These are phyloP conservation scores for Amylostereum chailletii DNA, from an alignment of 1,284 basidiomycete genomes.

Conservation along the genomic window DNA sequence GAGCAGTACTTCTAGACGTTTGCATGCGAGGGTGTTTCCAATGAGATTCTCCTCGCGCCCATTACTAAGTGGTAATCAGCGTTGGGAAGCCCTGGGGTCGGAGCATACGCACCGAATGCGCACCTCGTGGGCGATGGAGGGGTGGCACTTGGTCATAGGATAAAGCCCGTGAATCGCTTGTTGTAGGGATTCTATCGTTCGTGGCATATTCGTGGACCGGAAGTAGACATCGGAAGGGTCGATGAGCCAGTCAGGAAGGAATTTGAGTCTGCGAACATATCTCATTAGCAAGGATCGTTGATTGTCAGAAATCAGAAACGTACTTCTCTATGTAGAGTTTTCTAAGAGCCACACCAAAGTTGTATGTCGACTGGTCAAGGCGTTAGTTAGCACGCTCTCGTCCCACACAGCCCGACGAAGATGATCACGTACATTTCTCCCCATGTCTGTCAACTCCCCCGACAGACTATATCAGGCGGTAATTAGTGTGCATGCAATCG, in stretches of 20 bases:
- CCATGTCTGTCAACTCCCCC: conserved; percentile 75
- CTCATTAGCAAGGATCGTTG: background rate
- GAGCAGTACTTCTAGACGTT: conserved; percentile 53
- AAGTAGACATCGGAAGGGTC: conserved; percentile 52
- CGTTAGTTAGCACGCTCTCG: background rate
- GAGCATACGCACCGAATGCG: conserved; percentile 40
- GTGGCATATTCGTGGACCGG: conserved; percentile 65
- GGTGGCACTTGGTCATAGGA: conserved; percentile 40
- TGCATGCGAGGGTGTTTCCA: conserved; percentile 61
- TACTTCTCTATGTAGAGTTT: conserved; percentile 66
- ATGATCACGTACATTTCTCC: conserved; percentile 42
- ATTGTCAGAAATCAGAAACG: conserved; percentile 10
- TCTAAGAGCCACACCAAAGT: conserved; percentile 54
- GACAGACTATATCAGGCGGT: conserved; percentile 39
- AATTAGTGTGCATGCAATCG: background rate
- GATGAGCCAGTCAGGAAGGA: conserved; percentile 49
- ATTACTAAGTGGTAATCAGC: conserved; percentile 32
- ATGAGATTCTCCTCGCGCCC: conserved; percentile 67
- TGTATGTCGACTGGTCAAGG: conserved; percentile 49
- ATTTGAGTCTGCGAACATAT: conserved; percentile 39
- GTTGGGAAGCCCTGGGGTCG: background rate
- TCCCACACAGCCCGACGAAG: conserved; percentile 2
- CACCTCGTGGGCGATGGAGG: conserved; percentile 39
- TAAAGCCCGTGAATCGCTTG: conserved; percentile 70
- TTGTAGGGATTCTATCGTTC: conserved; percentile 73